Evolutionary conservation across 768 basidiomycete species (phyloP), one percentile per base, ranked within the genome.

Genomic region (Terana coerulea): DNA sequence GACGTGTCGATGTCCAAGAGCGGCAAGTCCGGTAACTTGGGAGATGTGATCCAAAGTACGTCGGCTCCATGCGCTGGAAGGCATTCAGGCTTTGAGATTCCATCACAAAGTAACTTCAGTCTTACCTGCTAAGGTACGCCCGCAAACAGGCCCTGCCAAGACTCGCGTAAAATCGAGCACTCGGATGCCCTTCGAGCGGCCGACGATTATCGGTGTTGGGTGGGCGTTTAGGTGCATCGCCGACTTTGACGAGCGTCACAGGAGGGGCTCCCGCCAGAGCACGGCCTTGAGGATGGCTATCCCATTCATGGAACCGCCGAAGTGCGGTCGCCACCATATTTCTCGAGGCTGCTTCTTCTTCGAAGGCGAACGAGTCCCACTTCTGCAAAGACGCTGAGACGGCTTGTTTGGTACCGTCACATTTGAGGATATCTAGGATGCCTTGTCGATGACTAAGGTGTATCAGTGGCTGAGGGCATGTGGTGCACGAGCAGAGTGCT

Each of bases 161-260:
- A 83, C 79, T 26, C 83, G 65, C 28, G 76, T 82, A 26, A 84
- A 61, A 62, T 85, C 82, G n/a, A 84, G 64, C 1, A 81, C 76
- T 7, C 75, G 70, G 5, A 84, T 69, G 0, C 76, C 76, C 14
- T 75, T 70, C n/a, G 28, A 83, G 66, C 2, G 80, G 78, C 12
- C 65, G 61, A 7, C 30, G 30, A 29, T 21, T 14, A n/a, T n/a
- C n/a, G 4, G 47, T 19, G 21, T 28, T 26, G 12, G 35, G 15
- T 3, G 55, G 51, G 17, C 71, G 65, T 54, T 62, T 72, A 11
- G 74, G 73, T 2, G 80, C 77, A 6, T 79, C 74, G 0, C 71
- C 73, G n/a, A 80, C 70, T 56, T 73, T 78, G 36, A 63, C 54
- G 24, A 81, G 63, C 22, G 62, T 59, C 1, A 82, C 70, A 0